phyloP scores from a whole-genome alignment of 129 eudicot genomes.

The Saussurea involucrata region DNA sequence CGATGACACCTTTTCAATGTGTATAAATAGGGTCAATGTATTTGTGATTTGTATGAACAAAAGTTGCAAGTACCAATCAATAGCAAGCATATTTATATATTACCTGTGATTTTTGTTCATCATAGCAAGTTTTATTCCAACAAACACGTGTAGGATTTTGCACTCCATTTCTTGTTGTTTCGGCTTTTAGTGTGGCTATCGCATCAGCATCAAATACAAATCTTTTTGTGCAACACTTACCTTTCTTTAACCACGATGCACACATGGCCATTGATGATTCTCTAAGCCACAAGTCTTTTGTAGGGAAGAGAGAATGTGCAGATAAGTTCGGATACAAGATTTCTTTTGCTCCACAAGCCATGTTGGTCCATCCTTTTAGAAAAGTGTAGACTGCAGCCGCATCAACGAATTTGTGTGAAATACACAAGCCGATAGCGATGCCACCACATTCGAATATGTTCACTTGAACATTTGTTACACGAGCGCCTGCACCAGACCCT shows the following conservation, averaged over 20 bases:
- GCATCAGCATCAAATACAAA: not conserved
- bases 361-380: slow-evolving; percentile 36
- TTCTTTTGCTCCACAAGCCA: slow-evolving; percentile 11
- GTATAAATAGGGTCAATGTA: too few relatives aligned
- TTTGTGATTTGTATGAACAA: too few relatives aligned
- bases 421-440: slow-evolving; percentile 14
- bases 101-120: too few relatives aligned
- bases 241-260: not conserved
- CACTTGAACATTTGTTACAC: slow-evolving; percentile 15
- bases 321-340: slow-evolving; percentile 32
- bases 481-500: not conserved
- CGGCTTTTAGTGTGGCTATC: not conserved
- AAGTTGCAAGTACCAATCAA: too few relatives aligned
- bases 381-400: slow-evolving; percentile 40
- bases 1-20: too few relatives aligned
- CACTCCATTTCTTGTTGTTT: not conserved
- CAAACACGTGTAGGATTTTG: not conserved
- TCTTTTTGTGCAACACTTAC: not conserved
- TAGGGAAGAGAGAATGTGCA: slow-evolving; percentile 37
- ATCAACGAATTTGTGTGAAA: slow-evolving; percentile 40
- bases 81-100: too few relatives aligned
- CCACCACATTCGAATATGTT: slow-evolving; percentile 29
- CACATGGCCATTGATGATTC: slow-evolving; percentile 20
- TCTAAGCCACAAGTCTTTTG: slow-evolving; percentile 22
- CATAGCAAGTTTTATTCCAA: too few relatives aligned